Evolutionary conservation across 805 yeast genomes (phyloP), one percentile per base, ranked within the genome.

Genomic region (Lachancea dasiensis): DNA sequence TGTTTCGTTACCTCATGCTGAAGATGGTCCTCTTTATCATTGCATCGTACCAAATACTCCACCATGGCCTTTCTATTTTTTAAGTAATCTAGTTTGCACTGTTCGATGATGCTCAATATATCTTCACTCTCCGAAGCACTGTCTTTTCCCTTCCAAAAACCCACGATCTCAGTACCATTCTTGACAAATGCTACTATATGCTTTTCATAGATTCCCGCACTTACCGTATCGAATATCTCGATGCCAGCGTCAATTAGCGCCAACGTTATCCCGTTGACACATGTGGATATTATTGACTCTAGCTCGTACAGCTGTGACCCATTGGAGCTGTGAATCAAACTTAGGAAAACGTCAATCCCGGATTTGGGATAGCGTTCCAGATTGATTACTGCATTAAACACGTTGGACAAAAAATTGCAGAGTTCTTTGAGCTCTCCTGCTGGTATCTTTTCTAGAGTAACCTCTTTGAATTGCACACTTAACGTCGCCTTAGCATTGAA

Each of bases 231-330:
- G 39, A 74, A 68, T 20, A 86, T 56, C 50, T 89, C 94, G 19
- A 90, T 77, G 6, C 87, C 87, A 0, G 96, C 81, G 59, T 92
- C 92, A 0, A 84, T 78, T 40, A 92, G 59, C 0, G 96, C 95
- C 35, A 86, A 56, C 3, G 83, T 75, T 0, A 84, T 70, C 26
- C 59, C 51, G 24, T 49, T 52, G 3, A 57, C 45, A 14, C 60
- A 62, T 22, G 64, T 60, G 27, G 72, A 64, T 20, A 70, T 60
- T 20, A 72, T 56, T 54, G 58, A 25, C 60, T 60, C 29, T 60
- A 56, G 36, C 58, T 58, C 31, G 17, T 7, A 17, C 13, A 34
- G 32, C 20, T 27, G 31, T 23, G 36, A 31, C 11, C 37, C 28
- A 24, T 35, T 36, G 2, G 39, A 24, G 18, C 39, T 38, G 25